These are phyloP conservation scores for Pichia sp. DNA, from an alignment of 1,139 yeast genomes.

Conservation along the genomic window DNA sequence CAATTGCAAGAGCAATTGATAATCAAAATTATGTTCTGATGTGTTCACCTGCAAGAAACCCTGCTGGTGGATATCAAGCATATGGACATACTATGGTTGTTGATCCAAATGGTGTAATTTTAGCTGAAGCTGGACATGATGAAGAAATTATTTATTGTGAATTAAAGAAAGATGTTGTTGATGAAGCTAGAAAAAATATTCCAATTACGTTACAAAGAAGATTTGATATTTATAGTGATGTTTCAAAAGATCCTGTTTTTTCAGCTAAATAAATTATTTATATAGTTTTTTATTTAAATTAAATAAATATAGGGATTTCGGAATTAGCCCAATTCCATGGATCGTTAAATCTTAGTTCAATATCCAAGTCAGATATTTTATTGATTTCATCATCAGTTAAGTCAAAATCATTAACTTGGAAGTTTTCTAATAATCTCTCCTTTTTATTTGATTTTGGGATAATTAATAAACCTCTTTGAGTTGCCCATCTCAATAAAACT, in stretches of 20 bases:
- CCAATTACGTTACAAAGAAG: slow-evolving; percentile 80
- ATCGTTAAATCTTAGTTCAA: slow-evolving; percentile 73
- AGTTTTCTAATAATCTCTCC: slow-evolving; percentile 53
- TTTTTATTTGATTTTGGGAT: slow-evolving; percentile 70
- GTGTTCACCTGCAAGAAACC: slow-evolving; percentile 86
- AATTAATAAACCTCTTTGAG: slow-evolving; percentile 64
- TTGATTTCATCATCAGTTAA: slow-evolving; percentile 47
- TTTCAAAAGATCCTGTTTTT: slow-evolving; percentile 31
- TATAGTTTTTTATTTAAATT: neutral
- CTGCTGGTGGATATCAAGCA: slow-evolving; percentile 74
- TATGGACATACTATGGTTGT: slow-evolving; percentile 87
- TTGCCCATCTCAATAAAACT: slow-evolving; percentile 74
- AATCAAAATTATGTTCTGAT: slow-evolving; percentile 74
- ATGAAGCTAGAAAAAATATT: slow-evolving; percentile 59
- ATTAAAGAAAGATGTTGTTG: slow-evolving; percentile 58
- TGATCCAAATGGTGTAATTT: slow-evolving; percentile 76
- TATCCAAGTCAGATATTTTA: slow-evolving; percentile 51
- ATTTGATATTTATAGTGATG: slow-evolving; percentile 77
- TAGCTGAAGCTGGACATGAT: slow-evolving; percentile 79
- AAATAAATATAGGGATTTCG: slow-evolving; percentile 44
- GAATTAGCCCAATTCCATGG: slow-evolving; percentile 62
- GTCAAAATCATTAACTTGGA: slow-evolving; percentile 51
- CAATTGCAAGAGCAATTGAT: slow-evolving; percentile 82
- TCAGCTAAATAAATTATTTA: slow-evolving; percentile 15
- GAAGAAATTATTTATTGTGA: slow-evolving; percentile 80